Percentiles rank a stretch among this genome's conserved stretches.
Evolutionary conservation across 371 early-diverging fungal species (phyloP).

Genomic region (Mucor piriformis): DNA sequence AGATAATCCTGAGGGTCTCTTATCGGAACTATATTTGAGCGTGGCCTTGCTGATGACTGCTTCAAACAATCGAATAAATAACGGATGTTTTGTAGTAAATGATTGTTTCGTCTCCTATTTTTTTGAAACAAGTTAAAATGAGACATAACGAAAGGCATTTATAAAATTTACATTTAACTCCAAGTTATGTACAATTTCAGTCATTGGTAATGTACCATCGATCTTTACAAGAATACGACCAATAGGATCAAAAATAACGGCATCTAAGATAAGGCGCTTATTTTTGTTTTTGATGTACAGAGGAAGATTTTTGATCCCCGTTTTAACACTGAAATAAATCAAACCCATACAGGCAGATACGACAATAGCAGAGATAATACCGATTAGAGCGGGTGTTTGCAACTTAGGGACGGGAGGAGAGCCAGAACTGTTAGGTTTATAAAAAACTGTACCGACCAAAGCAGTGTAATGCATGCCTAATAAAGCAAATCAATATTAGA

Average conservation of each 20-base stretch:
- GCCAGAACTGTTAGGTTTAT: conserved; percentile 11
- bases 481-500: not conserved
- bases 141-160: too few species aligned
- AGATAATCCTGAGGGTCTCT: conserved; percentile 12
- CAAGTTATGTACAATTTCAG: conserved; percentile 29
- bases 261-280: conserved; percentile 35
- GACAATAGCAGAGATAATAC: conserved; percentile 42
- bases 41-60: conserved; percentile 15
- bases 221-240: conserved; percentile 45
- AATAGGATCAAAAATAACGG: conserved; percentile 36
- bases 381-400: conserved; percentile 38
- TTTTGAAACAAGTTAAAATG: not conserved
- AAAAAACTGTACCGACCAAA: conserved; percentile 45
- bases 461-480: conserved; percentile 55
- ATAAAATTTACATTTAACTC: conserved; percentile 21
- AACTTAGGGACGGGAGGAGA: conserved; percentile 36
- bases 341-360: conserved; percentile 37
- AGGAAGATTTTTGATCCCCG: conserved; percentile 11
- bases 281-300: conserved; percentile 18
- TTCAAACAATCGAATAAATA: conserved; percentile 35
- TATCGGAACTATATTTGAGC: not conserved
- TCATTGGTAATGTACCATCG: conserved; percentile 47
- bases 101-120: conserved; percentile 16
- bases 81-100: conserved; percentile 21
- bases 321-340: conserved; percentile 30